Conservation (phyloP, 2,329 filamentous ascomycete species). For the Cladosporium cucumerinum region DNA sequence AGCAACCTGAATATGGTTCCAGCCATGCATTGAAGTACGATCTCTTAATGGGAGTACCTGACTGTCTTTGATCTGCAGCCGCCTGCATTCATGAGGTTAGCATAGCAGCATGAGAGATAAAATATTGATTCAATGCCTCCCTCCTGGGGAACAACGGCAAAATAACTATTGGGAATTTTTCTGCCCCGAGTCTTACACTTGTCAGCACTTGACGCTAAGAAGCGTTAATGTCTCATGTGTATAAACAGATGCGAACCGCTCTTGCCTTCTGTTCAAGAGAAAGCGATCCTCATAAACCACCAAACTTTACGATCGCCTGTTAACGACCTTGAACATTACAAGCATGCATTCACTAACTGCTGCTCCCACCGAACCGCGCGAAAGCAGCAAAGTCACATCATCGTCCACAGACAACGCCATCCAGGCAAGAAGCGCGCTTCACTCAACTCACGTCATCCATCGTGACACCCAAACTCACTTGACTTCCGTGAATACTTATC, state of each 20-base stretch:
- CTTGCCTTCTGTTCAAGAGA: neutral
- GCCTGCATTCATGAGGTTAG: neutral
- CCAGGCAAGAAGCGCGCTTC: neutral
- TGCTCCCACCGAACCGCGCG: neutral
- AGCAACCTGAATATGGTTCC: neutral
- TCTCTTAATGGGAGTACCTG: neutral
- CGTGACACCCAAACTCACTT: neutral
- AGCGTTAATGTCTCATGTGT: neutral
- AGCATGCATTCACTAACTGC: neutral
- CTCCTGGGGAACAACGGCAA: neutral
- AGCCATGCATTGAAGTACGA: neutral
- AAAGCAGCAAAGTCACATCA: neutral
- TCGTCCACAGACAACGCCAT: neutral
- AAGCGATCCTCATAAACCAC: neutral
- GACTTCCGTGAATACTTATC: neutral
- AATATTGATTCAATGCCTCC: neutral
- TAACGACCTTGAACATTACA: neutral
- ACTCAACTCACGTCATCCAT: neutral
- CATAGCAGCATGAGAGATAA: neutral
- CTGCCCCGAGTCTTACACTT: neutral
- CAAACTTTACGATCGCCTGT: neutral
- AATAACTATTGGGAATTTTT: neutral
- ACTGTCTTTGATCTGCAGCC: neutral
- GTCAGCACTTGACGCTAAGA: neutral
- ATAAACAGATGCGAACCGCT: neutral